Evolutionary conservation across 306 rosid species (phyloP), one percentile per base, ranked within the genome.

Genomic region (Vigna mungo): DNA sequence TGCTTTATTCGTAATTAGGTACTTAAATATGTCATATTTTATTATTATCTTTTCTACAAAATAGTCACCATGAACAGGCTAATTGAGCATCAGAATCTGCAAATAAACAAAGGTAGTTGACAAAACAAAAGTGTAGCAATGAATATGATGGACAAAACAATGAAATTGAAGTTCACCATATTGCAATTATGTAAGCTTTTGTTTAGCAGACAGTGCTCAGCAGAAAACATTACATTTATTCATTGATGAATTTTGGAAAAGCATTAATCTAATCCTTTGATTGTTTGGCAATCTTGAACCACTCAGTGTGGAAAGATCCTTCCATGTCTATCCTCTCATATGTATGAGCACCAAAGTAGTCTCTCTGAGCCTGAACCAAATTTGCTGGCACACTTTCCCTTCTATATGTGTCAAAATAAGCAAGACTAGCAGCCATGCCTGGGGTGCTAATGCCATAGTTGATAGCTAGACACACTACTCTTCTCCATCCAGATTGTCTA

Each of bases 321-420:
- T 88, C 90, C 1, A 52, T 34, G 56, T 88, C 97, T 63, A 64
- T 82, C 85, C 94, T 85, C 70, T 91, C 91, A 59, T 89, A 88
- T 34, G 97, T 91, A 75, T 91, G 97, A 61, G 97, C 97, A 47
- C 97, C 94, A 37, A 89, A 91, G 77, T 91, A 91, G 83, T 91
- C 97, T 46, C 97, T 56, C 39, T 91, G 97, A 71, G 97, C 97
- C 83, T 91, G 94, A 77, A 91, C 94, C 85, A 89, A 79, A 77
- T 91, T 91, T 11, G 94, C 94, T 0, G 97, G 92, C 77, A 91
- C 84, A 67, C 91, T 85, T 14, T 63, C 86, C 84, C 94, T 89
- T 71, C 94, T 76, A 75, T 89, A 89, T 9, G 86, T 46, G 82
- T 91, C 97, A 12, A 91, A 89, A 65, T 89, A 91, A 80, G 97